These are phyloP conservation scores for Sideroxylon spinosum DNA, from an alignment of 179 eudicot genomes.

Conservation along the genomic window DNA sequence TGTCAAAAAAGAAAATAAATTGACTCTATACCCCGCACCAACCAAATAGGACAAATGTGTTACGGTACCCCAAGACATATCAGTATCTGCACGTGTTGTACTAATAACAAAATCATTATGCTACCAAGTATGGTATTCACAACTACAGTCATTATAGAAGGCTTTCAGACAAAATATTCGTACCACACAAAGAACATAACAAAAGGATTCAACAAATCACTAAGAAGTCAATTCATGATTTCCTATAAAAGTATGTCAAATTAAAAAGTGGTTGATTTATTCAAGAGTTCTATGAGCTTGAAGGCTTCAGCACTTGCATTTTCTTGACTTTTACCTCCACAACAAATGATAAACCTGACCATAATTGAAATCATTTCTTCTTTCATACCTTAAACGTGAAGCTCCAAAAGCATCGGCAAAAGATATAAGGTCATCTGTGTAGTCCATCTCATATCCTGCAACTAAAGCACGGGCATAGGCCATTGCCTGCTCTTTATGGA, in stretches of 20 bases:
- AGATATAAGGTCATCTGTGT: conserved; percentile 51
- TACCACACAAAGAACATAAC: no score
- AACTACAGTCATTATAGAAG: background rate
- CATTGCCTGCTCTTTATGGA: conserved; percentile 84
- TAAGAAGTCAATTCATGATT: background rate
- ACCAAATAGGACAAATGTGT: no score
- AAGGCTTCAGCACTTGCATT: background rate
- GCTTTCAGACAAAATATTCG: background rate
- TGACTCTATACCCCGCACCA: no score
- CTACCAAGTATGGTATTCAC: no score
- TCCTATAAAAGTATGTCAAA: no score
- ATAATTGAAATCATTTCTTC: no score
- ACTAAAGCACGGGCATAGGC: conserved; percentile 83
- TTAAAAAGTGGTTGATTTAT: background rate
- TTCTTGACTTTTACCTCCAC: background rate
- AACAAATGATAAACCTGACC: background rate
- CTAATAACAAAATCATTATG: no score
- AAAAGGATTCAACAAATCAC: background rate
- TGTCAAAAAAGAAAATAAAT: no score
- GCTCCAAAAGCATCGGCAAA: conserved; percentile 86
- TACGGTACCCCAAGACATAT: no score
- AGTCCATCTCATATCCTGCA: conserved; percentile 71
- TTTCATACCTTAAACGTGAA: conserved; percentile 65
- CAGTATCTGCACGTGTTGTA: no score
- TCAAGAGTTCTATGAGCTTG: background rate